A percentile compares a stretch with the other conserved stretches of the same genome.
Evolutionary conservation across 495 filamentous ascomycete species (phyloP).

Genomic region (Barbatosphaeria neglecta): DNA sequence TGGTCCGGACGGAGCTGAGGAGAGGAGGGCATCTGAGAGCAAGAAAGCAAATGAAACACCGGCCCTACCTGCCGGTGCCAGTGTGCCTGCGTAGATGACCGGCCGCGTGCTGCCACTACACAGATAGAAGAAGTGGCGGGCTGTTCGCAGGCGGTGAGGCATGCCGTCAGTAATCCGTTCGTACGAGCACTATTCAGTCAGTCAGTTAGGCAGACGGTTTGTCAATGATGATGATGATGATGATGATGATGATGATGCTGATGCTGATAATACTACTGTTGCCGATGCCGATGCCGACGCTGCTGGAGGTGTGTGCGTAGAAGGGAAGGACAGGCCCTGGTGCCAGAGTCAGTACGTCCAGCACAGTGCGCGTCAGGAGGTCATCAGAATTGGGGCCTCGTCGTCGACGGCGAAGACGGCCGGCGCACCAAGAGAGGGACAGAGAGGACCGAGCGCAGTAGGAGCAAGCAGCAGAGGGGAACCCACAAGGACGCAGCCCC

Average conservation of each 20-base stretch:
- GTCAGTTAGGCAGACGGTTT: too few relatives aligned
- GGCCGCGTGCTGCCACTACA: too few relatives aligned
- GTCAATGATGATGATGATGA: not conserved
- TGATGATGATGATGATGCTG: not conserved
- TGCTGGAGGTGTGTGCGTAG: too few relatives aligned
- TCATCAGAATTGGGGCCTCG: constrained; percentile 7
- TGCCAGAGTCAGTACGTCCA: not conserved
- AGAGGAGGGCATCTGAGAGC: not conserved
- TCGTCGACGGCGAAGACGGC: not conserved
- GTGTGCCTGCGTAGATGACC: too few relatives aligned
- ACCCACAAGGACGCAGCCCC: constrained; percentile 4
- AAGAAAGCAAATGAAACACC: not conserved
- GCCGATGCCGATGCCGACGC: too few relatives aligned
- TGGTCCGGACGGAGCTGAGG: constrained; percentile 9
- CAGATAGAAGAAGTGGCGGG: too few relatives aligned
- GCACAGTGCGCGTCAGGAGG: constrained; percentile 18
- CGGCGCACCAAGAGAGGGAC: constrained; percentile 5
- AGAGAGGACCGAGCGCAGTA: constrained; percentile 13
- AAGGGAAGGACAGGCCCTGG: too few relatives aligned
- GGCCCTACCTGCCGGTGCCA: too few relatives aligned
- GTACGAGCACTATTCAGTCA: too few relatives aligned
- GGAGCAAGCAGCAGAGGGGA: constrained; percentile 7
- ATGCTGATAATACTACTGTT: too few relatives aligned
- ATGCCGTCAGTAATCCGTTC: too few relatives aligned
- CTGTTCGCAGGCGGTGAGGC: too few relatives aligned